Conservation (phyloP, 805 yeast species). For the Vanderwaltozyma verrucispora region DNA sequence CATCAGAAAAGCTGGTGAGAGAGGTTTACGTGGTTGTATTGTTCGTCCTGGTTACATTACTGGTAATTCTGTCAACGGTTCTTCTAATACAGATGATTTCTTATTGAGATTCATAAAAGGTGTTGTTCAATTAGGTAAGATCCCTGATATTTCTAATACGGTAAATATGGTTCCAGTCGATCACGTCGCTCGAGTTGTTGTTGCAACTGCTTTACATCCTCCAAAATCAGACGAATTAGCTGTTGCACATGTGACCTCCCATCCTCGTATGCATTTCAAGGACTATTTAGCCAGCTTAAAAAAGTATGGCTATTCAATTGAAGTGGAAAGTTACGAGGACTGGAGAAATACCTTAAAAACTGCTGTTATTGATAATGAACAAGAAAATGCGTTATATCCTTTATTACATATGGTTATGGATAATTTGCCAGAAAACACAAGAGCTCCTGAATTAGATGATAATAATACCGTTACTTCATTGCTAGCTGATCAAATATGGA, state of each 20-base stretch:
- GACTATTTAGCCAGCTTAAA: constrained; percentile 59
- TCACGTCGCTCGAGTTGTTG: constrained; percentile 88
- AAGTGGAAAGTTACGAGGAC: constrained; percentile 51
- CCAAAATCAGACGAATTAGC: constrained; percentile 42
- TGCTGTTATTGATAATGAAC: constrained; percentile 61
- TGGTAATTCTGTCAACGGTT: constrained; percentile 76
- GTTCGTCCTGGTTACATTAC: constrained; percentile 95
- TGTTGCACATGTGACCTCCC: constrained; percentile 96
- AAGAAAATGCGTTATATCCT: constrained; percentile 86
- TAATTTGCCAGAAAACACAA: constrained; percentile 79
- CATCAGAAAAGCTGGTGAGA: constrained; percentile 75
- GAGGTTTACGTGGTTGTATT: constrained; percentile 81
- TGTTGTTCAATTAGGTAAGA: constrained; percentile 73
- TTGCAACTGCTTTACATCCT: constrained; percentile 73
- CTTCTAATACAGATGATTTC: constrained; percentile 95
- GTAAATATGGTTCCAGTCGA: constrained; percentile 98
- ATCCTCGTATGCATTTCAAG: constrained; percentile 79
- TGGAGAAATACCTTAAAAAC: constrained; percentile 76
- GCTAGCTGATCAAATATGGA: constrained; percentile 46
- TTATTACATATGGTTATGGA: constrained; percentile 89
- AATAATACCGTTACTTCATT: constrained; percentile 66
- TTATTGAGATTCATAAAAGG: constrained; percentile 91
- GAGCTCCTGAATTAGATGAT: constrained; percentile 94
- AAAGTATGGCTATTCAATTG: constrained; percentile 62
- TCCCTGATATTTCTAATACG: constrained; percentile 76